These are phyloP conservation scores for Termitomyces sp. DNA, from an alignment of 768 basidiomycete genomes.

Conservation along the genomic window DNA sequence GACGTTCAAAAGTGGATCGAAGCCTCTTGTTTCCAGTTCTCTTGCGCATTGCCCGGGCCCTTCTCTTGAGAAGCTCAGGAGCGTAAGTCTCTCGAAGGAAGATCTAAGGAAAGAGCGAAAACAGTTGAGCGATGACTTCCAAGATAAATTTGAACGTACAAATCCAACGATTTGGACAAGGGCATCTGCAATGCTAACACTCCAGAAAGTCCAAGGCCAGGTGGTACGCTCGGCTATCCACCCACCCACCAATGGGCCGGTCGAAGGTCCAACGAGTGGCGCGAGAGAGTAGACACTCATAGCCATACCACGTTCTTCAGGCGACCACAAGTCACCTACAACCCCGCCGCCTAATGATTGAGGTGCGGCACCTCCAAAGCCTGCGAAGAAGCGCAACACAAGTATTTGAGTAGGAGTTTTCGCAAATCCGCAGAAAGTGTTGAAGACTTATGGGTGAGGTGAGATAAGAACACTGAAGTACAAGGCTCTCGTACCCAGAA, in stretches of 20 bases:
- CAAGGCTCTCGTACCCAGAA: constrained; percentile 39
- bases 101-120: constrained; percentile 8
- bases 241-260: constrained; percentile 28
- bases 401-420: constrained; percentile 47
- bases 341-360: constrained; percentile 57
- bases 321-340: constrained; percentile 44
- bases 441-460: constrained; percentile 30
- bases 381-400: constrained; percentile 57
- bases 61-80: constrained; percentile 41
- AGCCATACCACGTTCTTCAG: constrained; percentile 49
- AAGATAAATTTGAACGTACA: constrained; percentile 27
- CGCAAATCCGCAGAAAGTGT: constrained; percentile 45
- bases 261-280: constrained; percentile 41
- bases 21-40: constrained; percentile 24
- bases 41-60: constrained; percentile 32
- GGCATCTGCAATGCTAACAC: constrained; percentile 45
- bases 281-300: constrained; percentile 50
- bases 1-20: constrained; percentile 36
- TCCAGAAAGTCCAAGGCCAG: constrained; percentile 64
- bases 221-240: constrained; percentile 47
- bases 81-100: constrained; percentile 37
- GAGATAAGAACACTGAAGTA: not conserved
- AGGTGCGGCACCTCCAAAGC: constrained; percentile 61
- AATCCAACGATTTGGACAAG: constrained; percentile 42
- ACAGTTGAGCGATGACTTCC: not conserved